phyloP scores from a whole-genome alignment of 495 filamentous ascomycete genomes.

The Podospora pseudoanserina region DNA sequence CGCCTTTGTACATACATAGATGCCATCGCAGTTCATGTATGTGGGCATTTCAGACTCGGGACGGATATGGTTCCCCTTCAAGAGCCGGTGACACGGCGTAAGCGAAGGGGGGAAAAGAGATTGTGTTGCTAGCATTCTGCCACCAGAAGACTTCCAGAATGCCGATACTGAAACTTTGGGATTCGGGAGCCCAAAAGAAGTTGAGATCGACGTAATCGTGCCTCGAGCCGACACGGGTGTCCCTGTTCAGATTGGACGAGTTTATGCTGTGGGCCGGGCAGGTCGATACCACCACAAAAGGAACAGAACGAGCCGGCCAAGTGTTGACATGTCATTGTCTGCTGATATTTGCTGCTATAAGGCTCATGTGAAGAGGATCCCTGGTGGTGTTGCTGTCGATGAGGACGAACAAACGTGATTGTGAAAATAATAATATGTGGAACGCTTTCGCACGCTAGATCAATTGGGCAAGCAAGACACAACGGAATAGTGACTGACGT shows the following conservation, averaged over 20 bases:
- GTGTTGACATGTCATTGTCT: background rate
- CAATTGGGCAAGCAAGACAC: background rate
- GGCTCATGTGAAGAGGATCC: background rate
- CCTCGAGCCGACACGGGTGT: background rate
- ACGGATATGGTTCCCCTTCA: background rate
- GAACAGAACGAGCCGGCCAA: background rate
- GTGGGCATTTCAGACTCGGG: background rate
- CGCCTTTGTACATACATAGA: background rate
- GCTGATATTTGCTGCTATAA: background rate
- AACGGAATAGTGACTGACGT: conserved; percentile 1
- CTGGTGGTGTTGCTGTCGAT: background rate
- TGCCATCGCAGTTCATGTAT: background rate
- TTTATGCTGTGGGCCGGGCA: background rate
- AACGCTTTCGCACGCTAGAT: background rate
- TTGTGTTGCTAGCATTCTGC: background rate
- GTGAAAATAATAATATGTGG: background rate
- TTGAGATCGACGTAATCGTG: conserved; percentile 1
- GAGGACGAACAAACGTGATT: background rate
- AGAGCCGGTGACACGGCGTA: conserved; percentile 10
- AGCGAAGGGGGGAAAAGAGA: conserved; percentile 5
- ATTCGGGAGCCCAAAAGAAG: background rate
- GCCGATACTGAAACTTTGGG: background rate
- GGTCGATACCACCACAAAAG: background rate
- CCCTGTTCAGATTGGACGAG: background rate
- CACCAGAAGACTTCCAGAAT: background rate